Percentiles rank a stretch among this genome's conserved stretches.
phyloP scores from a whole-genome alignment of 2,329 filamentous ascomycete species.

The Aspergillus fijiensis region DNA sequence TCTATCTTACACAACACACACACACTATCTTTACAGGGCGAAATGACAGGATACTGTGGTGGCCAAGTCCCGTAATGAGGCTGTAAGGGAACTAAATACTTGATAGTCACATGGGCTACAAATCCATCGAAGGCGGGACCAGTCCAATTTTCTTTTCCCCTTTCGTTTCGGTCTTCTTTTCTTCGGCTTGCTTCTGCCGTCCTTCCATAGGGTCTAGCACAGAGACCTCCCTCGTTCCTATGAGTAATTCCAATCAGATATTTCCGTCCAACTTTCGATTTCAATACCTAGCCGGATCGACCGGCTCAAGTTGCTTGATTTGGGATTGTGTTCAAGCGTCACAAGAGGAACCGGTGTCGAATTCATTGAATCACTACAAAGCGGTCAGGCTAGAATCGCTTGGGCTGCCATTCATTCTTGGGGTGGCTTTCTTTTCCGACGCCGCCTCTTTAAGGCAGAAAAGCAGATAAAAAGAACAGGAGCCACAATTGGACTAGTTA shows the following conservation, averaged over 20 bases:
- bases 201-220: not conserved
- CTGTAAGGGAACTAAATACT: conserved; percentile 3
- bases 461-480: not conserved
- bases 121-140: not conserved
- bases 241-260: not conserved
- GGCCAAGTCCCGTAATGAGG: not conserved
- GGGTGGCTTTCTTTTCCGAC: conserved; percentile 7
- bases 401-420: conserved; percentile 1
- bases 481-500: not conserved
- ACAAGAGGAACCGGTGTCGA: not conserved
- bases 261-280: not conserved
- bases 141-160: not conserved
- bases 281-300: not conserved
- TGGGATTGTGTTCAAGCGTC: not conserved
- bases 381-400: conserved; percentile 8
- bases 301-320: not conserved
- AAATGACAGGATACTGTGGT: not conserved
- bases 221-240: not conserved
- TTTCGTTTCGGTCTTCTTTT: not conserved
- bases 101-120: conserved; percentile 4
- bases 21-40: not conserved
- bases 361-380: conserved; percentile 4
- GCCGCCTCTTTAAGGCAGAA: conserved; percentile 1
- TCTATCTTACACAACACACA: not conserved
- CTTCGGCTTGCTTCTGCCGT: not conserved